Base-by-base conservation (phyloP, 805 yeast species). In the Monosporozyma unispora region DNA sequence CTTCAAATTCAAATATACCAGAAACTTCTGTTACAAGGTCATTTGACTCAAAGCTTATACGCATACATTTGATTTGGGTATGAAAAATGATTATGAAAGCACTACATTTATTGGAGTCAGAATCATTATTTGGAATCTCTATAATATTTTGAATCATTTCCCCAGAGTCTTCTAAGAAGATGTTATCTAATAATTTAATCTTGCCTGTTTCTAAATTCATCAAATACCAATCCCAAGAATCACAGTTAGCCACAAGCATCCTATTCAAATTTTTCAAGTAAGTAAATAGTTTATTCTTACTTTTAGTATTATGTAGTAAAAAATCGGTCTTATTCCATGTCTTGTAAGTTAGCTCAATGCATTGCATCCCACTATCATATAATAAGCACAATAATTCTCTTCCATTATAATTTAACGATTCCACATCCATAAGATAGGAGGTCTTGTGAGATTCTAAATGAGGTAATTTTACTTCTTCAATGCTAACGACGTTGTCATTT, bases 201-300 rank as follows among this genome's bases (percentile, higher is more conserved):
- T 58, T 62, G 7, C 68, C 67, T 45, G 59, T 61, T 5, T 52
- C 54, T 23, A 62, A 44, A 46, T 61, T 63, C 19, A 61, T 44
- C 46, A 62, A 61, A 44, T 60, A 58, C 60, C 66, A 58, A 21
- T 60, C 60, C 4, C 50, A 48, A 12, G 54, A 50, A 21, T 56
- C 54, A 12, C 52, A 39, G 44, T 57, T 63, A 6, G 55, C 45
- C 7, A 63, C 54, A 4, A 63, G 51, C 60, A 64, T 54, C 37
- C 68, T 49, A 37, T 62, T 61, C 16, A 64, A 50, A 31, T 54
- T 58, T 25, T 49, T 41, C 18, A 62, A 29, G 45, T 49, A 58
- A 3, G 57, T 11, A 46, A 57, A 58, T 37, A 46, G 53, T 42
- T 64, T 63, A 10, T 58, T 54, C 9, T 41, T 31, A 21, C 53